Conservation (phyloP, 2,329 filamentous ascomycete species). For the Ophiostoma quercus region DNA sequence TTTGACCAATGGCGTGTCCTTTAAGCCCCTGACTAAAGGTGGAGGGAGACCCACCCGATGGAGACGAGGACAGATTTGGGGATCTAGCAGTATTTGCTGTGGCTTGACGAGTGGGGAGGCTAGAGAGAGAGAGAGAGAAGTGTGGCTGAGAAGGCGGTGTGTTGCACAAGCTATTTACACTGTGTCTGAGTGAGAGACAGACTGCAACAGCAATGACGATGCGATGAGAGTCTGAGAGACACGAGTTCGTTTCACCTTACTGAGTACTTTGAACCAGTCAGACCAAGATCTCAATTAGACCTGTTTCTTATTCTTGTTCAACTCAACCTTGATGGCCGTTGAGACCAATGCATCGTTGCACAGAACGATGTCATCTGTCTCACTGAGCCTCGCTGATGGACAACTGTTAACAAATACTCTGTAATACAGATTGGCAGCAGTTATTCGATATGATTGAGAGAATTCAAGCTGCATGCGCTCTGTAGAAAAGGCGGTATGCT, state of each 20-base stretch:
- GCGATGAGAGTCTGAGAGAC: background rate
- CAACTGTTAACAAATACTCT: background rate
- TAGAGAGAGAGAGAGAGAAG: background rate
- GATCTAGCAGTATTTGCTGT: background rate
- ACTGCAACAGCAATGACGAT: background rate
- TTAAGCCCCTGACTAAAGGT: conserved; percentile 24
- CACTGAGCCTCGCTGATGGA: background rate
- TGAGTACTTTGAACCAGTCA: background rate
- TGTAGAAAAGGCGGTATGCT: background rate
- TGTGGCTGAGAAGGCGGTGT: conserved; percentile 9
- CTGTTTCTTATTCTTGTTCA: too few species aligned
- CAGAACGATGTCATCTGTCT: background rate
- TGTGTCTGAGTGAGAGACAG: background rate
- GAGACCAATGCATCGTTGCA: background rate
- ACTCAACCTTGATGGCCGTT: too few species aligned
- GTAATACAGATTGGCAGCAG: background rate
- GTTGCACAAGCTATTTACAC: background rate
- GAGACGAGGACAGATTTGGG: conserved; percentile 6
- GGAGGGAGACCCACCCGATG: background rate
- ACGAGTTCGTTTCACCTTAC: background rate
- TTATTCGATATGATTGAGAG: background rate
- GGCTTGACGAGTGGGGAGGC: background rate
- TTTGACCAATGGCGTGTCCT: conserved; percentile 24
- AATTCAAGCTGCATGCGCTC: background rate
- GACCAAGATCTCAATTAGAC: background rate